phyloP scores from a whole-genome alignment of 441 rosid species.

The Rhodomyrtus psidioides region DNA sequence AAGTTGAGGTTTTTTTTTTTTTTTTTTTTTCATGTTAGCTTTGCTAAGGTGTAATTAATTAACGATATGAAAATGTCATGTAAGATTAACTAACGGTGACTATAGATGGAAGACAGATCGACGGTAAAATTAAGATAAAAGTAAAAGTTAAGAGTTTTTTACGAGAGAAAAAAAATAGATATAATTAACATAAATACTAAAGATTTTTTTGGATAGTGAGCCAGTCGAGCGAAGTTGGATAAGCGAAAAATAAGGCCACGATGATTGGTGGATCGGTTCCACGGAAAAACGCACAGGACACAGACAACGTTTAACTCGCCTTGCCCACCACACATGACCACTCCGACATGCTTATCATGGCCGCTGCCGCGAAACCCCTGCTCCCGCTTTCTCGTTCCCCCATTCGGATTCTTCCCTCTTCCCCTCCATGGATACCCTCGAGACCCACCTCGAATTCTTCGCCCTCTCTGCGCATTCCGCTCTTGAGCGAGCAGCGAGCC shows the following conservation, averaged over 20 bases:
- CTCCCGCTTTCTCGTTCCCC: constrained; percentile 24
- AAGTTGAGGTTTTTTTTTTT: too few species aligned
- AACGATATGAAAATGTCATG: too few species aligned
- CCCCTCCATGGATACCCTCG: constrained; percentile 23
- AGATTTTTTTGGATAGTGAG: too few species aligned
- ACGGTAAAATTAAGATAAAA: too few species aligned
- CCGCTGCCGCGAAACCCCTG: constrained; percentile 26
- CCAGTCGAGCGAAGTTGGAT: neutral
- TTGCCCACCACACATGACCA: neutral
- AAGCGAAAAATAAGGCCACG: neutral
- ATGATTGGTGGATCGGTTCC: neutral
- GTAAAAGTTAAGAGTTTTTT: too few species aligned
- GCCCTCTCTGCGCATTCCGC: neutral
- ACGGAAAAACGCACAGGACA: neutral
- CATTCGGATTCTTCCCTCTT: constrained; percentile 10
- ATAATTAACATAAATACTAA: too few species aligned
- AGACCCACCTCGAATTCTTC: constrained; percentile 19
- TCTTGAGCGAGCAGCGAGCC: constrained; percentile 11
- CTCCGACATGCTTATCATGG: constrained; percentile 25
- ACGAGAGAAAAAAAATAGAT: too few species aligned
- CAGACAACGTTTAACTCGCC: neutral
- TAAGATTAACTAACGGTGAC: too few species aligned
- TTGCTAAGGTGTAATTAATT: too few species aligned
- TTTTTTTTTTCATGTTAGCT: too few species aligned
- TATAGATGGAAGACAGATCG: too few species aligned